A percentile compares a stretch with the other conserved stretches of the same genome.
These are phyloP conservation scores for Diaporthe citrichinensis DNA, from an alignment of 2,329 filamentous ascomycete genomes.

Conservation along the genomic window DNA sequence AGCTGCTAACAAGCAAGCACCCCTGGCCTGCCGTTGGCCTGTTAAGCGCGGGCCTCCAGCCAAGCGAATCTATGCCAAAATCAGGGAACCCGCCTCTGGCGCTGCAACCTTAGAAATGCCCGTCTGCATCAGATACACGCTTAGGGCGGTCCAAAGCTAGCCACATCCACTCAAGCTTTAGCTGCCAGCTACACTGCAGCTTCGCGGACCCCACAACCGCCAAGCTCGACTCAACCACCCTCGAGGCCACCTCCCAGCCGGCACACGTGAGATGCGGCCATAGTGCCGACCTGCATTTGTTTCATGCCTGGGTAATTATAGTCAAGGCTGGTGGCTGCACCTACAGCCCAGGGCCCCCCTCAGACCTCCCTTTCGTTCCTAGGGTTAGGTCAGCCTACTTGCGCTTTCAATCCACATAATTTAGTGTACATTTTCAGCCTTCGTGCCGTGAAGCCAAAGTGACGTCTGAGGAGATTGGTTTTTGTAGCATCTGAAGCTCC, in stretches of 20 bases:
- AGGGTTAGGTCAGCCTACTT: too few relatives aligned
- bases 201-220: conserved; percentile 5
- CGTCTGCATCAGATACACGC: conserved; percentile 16
- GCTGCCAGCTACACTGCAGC: not conserved
- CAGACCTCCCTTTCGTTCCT: too few relatives aligned
- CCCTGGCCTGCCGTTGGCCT: not conserved
- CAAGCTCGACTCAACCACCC: not conserved
- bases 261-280: conserved; percentile 25
- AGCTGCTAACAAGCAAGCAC: conserved; percentile 13
- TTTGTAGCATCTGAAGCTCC: too few relatives aligned
- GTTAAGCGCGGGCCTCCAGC: conserved; percentile 22
- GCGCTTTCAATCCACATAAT: too few relatives aligned
- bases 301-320: too few relatives aligned
- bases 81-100: conserved; percentile 27
- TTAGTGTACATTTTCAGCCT: too few relatives aligned
- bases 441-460: too few relatives aligned
- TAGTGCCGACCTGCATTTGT: not conserved
- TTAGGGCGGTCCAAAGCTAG: conserved; percentile 4
- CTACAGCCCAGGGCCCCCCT: too few relatives aligned
- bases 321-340: too few relatives aligned
- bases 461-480: too few relatives aligned
- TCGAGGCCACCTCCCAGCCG: not conserved
- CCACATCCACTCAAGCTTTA: conserved; percentile 1
- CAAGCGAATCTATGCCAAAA: conserved; percentile 25
- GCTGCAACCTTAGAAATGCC: conserved; percentile 6